Evolutionary conservation across 768 basidiomycete genomes (phyloP), one percentile per base, ranked within the genome.

Genomic region (Boletus vinaceobasis): DNA sequence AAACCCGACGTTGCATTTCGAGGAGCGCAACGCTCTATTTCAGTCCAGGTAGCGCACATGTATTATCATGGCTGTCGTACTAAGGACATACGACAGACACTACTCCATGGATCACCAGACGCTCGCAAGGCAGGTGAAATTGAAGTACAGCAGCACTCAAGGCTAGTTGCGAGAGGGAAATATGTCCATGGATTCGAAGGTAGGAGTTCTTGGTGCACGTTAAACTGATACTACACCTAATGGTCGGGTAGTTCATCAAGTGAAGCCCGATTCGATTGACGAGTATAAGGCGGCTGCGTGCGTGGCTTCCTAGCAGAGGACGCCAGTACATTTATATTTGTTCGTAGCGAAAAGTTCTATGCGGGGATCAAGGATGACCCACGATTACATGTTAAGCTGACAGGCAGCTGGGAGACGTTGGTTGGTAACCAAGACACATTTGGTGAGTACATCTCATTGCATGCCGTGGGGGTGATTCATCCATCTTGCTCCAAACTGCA

Each of bases 31-130:
- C 79, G 84, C 64, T 73, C 67, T 46, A 83, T 85, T 63, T 87
- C 85, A 54, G 84, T 87, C 55, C 80, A 86, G 82, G 85, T 86
- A 73, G 53, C 57, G 43, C 61, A 57, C 45, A 38, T 48, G 51
- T 19, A 57, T 51, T 54, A 44, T 45, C 50, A 46, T 59, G 70
- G 64, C 63, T 54, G 56, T 57, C 50, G 57, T 62, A 70, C 65
- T 71, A 60, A 63, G 53, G 63, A 45, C 59, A 52, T 57, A 64
- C 49, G 48, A 29, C 72, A 94, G 93, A 83, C 88, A 19, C 69
- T 99, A 52, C 75, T 99, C 54, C 94, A 98, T 71, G 97, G 97
- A n/a, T 94, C 92, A 31, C 85, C 86, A 43, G 86, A 93, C 65
- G 95, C 95, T 43, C 88, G 90, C 73, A 78, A 80, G 64, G 90